Percentiles rank a stretch among this genome's conserved stretches.
Evolutionary conservation across 768 basidiomycete species (phyloP).

Genomic region (Panus rudis): DNA sequence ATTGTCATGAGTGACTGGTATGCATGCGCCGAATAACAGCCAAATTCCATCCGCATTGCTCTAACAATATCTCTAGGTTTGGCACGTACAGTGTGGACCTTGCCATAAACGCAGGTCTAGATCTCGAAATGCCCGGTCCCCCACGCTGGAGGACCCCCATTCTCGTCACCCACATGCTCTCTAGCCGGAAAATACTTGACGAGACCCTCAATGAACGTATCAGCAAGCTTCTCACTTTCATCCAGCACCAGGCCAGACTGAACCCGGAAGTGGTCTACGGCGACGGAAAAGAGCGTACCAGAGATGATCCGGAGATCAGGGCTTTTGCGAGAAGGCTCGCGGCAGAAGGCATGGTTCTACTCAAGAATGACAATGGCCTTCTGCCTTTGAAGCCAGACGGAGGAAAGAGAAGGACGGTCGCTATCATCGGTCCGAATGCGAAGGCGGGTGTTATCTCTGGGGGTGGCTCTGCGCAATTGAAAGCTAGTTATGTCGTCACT

Average conservation of each 20-base stretch:
- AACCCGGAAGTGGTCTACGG: slow-evolving; percentile 59
- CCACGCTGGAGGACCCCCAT: slow-evolving; percentile 32
- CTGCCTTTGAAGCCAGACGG: slow-evolving; percentile 40
- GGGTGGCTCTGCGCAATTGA: slow-evolving; percentile 68
- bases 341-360: slow-evolving; percentile 55
- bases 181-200: slow-evolving; percentile 43
- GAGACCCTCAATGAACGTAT: slow-evolving; percentile 45
- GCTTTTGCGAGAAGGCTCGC: slow-evolving; percentile 50
- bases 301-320: slow-evolving; percentile 45
- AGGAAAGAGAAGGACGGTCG: slow-evolving; percentile 39
- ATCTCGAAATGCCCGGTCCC: slow-evolving; percentile 42
- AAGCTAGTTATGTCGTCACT: slow-evolving; percentile 55
- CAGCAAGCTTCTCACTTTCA: slow-evolving; percentile 42
- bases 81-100: slow-evolving; percentile 37
- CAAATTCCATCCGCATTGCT: background rate
- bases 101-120: slow-evolving; percentile 39
- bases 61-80: slow-evolving; percentile 21
- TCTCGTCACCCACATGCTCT: slow-evolving; percentile 33
- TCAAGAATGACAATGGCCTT: slow-evolving; percentile 53
- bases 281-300: slow-evolving; percentile 50
- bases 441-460: slow-evolving; percentile 62
- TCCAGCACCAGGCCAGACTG: slow-evolving; percentile 47
- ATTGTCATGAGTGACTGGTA: slow-evolving; percentile 44
- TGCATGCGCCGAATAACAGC: too few relatives aligned
- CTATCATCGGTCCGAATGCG: slow-evolving; percentile 65